phyloP scores from a whole-genome alignment of 2,329 filamentous ascomycete species.

The Phaeosphaeria sp. region DNA sequence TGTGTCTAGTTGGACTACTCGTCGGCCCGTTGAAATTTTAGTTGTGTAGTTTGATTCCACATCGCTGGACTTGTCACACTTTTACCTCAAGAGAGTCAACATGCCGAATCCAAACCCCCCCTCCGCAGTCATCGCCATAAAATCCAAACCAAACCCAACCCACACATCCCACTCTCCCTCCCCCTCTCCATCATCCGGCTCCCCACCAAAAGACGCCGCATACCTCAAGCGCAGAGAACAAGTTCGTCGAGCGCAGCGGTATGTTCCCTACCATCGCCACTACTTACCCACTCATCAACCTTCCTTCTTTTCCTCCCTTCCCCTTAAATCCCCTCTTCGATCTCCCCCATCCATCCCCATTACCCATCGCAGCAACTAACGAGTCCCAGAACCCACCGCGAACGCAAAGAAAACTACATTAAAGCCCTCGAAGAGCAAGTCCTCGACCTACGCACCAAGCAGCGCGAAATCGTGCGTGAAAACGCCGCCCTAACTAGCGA shows the following conservation, averaged over 20 bases:
- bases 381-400: constrained; percentile 27
- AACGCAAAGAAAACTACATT: constrained; percentile 35
- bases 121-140: background rate
- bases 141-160: background rate
- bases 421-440: constrained; percentile 33
- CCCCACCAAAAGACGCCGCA: background rate
- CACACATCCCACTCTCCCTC: background rate
- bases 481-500: constrained; percentile 1
- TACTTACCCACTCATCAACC: too few species aligned
- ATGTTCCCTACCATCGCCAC: constrained; percentile 4
- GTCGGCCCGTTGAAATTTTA: too few species aligned
- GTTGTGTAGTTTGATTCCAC: too few species aligned
- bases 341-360: background rate
- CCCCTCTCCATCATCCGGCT: background rate
- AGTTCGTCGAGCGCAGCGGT: constrained; percentile 45
- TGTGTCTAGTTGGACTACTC: too few species aligned
- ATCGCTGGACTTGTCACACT: too few species aligned
- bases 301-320: background rate
- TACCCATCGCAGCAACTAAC: background rate
- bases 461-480: constrained; percentile 9
- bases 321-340: too few species aligned
- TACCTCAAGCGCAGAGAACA: constrained; percentile 43
- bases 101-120: background rate
- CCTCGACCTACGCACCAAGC: constrained; percentile 30
- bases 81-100: too few species aligned